Base-by-base conservation (phyloP, 768 basidiomycete species). In the Tricholoma saponaceum region DNA sequence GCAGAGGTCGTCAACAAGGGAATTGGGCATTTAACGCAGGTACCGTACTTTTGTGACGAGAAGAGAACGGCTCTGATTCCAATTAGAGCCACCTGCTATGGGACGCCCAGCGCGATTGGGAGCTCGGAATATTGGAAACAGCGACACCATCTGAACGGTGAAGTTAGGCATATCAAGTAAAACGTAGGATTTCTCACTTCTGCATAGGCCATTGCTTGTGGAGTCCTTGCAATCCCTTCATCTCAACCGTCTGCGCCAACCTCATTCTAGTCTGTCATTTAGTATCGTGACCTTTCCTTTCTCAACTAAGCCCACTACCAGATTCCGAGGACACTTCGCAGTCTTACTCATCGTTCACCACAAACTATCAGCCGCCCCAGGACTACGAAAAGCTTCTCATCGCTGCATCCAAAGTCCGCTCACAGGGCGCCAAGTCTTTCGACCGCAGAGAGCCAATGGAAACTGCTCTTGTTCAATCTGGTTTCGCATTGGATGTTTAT, bases 271-370 rank as follows among this genome's bases (percentile, higher is more conserved):
- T 92, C 64, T 51, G 76, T 68, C 10, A 1, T 39, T 26, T 20
- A 41, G 55, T 9, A 14, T 16, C 44, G 2, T 35, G 12, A 46
- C 23, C 33, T 22, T 26, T 22, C 25, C 30, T 22, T 23, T 22
- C n/a, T 23, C 37, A 20, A 26, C 32, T 18, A 23, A 32, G 33
- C 44, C n/a, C 43, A n/a, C 4, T 18, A 10, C 57, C 30, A 95
- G 92, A 83, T 58, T 80, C 86, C 55, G 91, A 92, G 39, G 83
- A 89, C 13, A 95, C 94, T 0, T 86, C 87, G 56, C 86, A 92
- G 64, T 78, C 83, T 2, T 98, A 96, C 69, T 97, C 95, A 0
- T 82, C 87, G 0, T 97, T 98, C 73, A 92, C 92, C 14, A 92
- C 93, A 0, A 81, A 83, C 55, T 81, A 89, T 70, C 83, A 86